Conservation (phyloP, 2,329 filamentous ascomycete species). For the Knufia petricola region DNA sequence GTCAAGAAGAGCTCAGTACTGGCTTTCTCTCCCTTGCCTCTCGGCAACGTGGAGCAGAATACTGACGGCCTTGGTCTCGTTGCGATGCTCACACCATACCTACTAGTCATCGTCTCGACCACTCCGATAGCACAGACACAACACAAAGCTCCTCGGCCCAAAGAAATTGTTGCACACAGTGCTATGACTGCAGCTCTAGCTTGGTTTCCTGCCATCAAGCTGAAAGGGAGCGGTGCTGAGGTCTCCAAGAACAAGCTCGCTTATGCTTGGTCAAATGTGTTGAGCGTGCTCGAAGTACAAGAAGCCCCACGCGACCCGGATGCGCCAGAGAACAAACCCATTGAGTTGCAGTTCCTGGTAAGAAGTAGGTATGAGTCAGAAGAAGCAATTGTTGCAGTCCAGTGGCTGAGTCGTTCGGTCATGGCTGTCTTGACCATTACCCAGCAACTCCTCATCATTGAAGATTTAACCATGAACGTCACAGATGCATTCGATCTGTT, state of each 20-base stretch:
- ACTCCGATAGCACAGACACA: conserved; percentile 94
- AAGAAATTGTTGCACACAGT: conserved; percentile 80
- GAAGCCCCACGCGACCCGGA: conserved; percentile 49
- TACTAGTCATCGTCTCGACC: conserved; percentile 93
- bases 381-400: conserved; percentile 89
- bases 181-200: conserved; percentile 88
- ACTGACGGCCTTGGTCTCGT: conserved; percentile 85
- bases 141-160: conserved; percentile 83
- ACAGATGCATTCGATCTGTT: conserved; percentile 91
- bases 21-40: conserved; percentile 77
- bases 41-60: conserved; percentile 85
- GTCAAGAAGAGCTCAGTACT: conserved; percentile 91
- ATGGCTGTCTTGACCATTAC: conserved; percentile 87
- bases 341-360: conserved; percentile 67
- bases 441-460: conserved; percentile 82
- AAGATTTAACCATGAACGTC: conserved; percentile 79
- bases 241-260: conserved; percentile 71
- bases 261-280: conserved; percentile 97
- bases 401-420: conserved; percentile 93
- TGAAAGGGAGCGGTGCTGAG: conserved; percentile 64
- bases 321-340: conserved; percentile 62
- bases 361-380: conserved; percentile 87
- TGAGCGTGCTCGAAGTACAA: conserved; percentile 84
- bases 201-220: conserved; percentile 92
- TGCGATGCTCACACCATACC: conserved; percentile 88